Evolutionary conservation across 495 filamentous ascomycete genomes (phyloP).

Genomic region (Parathielavia hyrcaniae): DNA sequence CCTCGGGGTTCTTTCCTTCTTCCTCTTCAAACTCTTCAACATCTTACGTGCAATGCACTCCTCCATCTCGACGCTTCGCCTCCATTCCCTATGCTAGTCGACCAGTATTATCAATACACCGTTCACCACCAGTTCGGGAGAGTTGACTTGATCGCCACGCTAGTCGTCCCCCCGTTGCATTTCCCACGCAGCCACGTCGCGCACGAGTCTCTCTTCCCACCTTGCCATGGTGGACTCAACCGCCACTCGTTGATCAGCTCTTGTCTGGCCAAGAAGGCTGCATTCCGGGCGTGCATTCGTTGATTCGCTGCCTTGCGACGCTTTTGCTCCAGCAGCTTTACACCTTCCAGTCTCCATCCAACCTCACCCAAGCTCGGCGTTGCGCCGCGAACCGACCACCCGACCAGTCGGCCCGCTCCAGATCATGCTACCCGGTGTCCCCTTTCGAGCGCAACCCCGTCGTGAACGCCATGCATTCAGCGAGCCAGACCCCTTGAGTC

Average conservation of each 20-base stretch:
- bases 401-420: neutral
- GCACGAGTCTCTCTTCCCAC: neutral
- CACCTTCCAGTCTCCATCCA: neutral
- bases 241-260: neutral
- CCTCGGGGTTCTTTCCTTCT: neutral
- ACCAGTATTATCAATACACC: neutral
- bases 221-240: conserved; percentile 2
- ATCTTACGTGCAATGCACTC: neutral
- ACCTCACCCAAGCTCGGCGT: neutral
- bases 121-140: neutral
- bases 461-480: conserved; percentile 14
- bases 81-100: neutral
- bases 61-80: neutral
- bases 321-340: neutral
- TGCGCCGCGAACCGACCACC: neutral
- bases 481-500: conserved; percentile 17
- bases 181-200: neutral
- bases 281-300: neutral
- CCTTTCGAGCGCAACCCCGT: conserved; percentile 9
- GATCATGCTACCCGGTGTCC: conserved; percentile 4
- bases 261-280: neutral
- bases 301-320: neutral
- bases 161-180: neutral
- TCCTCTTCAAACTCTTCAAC: neutral
- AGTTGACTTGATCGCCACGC: neutral